Conservation (phyloP, 495 filamentous ascomycete genomes). For the Parathielavia hyrcaniae region DNA sequence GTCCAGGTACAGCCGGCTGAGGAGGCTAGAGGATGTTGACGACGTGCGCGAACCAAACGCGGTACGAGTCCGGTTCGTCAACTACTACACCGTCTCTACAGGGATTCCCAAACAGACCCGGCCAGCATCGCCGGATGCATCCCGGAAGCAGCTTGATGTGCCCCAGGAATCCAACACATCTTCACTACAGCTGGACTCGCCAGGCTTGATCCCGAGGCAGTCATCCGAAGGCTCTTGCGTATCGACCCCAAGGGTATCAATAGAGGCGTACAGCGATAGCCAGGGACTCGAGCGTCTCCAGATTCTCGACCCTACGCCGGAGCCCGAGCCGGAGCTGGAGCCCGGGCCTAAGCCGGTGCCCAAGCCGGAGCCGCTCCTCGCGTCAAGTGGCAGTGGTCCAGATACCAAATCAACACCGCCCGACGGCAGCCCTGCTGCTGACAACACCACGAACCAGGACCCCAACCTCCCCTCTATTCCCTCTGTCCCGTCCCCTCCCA, state of each 20-base stretch:
- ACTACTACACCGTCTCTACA: constrained; percentile 84
- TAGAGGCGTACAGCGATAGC: constrained; percentile 38
- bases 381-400: neutral
- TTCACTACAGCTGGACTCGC: constrained; percentile 8
- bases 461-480: constrained; percentile 41
- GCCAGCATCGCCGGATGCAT: neutral
- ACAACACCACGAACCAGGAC: constrained; percentile 2
- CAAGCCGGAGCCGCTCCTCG: constrained; percentile 20
- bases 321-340: constrained; percentile 25
- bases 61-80: constrained; percentile 64
- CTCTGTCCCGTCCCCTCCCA: constrained; percentile 36
- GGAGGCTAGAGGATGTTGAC: constrained; percentile 62
- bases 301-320: constrained; percentile 34
- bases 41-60: constrained; percentile 26
- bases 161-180: neutral
- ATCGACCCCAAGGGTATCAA: constrained; percentile 39
- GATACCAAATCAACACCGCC: neutral
- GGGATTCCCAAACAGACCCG: constrained; percentile 50
- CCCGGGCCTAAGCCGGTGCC: constrained; percentile 32
- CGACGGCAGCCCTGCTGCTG: neutral
- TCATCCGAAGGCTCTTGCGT: neutral
- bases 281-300: constrained; percentile 12
- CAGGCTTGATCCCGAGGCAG: neutral
- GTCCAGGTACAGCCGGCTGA: constrained; percentile 59
- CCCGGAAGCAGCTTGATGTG: neutral